Evolutionary conservation across 192 early-diverging fungal species (phyloP), one percentile per base, ranked within the genome.

Genomic region (Paraglomus occultum): DNA sequence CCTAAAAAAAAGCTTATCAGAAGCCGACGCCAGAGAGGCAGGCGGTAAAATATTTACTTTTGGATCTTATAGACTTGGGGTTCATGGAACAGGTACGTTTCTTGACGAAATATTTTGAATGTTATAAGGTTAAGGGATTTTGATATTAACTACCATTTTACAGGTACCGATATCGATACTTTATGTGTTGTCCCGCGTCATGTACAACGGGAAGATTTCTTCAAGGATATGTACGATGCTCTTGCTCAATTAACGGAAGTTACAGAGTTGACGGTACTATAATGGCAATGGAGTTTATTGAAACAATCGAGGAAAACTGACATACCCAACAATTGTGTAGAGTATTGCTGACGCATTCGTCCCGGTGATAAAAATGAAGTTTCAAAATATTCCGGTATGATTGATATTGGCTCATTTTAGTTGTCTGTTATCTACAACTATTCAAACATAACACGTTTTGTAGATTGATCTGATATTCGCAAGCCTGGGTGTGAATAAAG

Each of bases 41-140:
- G 94, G 94, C 20, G 95, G 97, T 31, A 96, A 97, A 76, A 96
- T 98, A 38, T 99, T 94, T 69, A 95, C 97, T 1, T 99, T 95
- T 79, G 97, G 97, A 6, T 95, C 94, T 9, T 99, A 94, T 76
- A 84, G 95, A 46, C 81, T 98, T 23, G 97, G 97, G 14, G 97
- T 96, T 8, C 95, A 99, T 77, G 92, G 91, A 18, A 82, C 88
- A 67, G 94, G 94, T 86, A 83, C 67, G 78, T 74, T 12, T 46
- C 11, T 51, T 15, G 0, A 17, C 31, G n/a, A 3, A 3, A 31
- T 31, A 31, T 46, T 51, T 18, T 20, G 39, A 38, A 2, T 42
- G 11, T 61, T 45, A 5, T 18, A 38, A 12, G 7, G 42, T 1
- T 4, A 11, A 23, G 20, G 20, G 12, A 22, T 14, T 58, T 12